Conservation (phyloP, 257 asterid species). For the Osmanthus fragrans region DNA sequence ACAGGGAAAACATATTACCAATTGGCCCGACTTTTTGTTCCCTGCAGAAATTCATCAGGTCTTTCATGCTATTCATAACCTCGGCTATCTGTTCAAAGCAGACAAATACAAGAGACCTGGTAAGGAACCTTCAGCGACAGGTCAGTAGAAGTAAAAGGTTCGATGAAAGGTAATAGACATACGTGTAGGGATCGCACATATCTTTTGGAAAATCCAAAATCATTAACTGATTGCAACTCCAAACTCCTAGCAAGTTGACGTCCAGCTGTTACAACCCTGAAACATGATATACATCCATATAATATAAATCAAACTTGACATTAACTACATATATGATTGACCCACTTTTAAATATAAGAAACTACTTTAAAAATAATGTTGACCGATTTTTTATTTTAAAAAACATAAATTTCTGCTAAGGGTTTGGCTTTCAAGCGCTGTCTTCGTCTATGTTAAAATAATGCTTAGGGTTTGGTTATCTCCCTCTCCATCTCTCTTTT, state of each 20-base stretch:
- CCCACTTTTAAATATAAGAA: too few species aligned
- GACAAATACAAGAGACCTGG: slow-evolving; percentile 11
- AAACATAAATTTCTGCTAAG: too few species aligned
- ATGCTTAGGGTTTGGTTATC: too few species aligned
- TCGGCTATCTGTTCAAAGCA: slow-evolving; percentile 76
- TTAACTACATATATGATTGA: too few species aligned
- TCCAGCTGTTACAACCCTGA: slow-evolving; percentile 91
- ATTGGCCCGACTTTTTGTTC: slow-evolving; percentile 76
- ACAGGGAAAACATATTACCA: slow-evolving; percentile 46
- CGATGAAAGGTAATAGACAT: slow-evolving; percentile 11
- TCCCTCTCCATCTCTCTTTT: too few species aligned
- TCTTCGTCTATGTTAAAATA: too few species aligned
- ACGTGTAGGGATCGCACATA: slow-evolving; percentile 94
- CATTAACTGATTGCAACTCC: slow-evolving; percentile 89
- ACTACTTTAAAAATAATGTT: too few species aligned
- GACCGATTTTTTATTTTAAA: too few species aligned
- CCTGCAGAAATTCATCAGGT: slow-evolving; percentile 84
- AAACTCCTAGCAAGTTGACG: slow-evolving; percentile 93
- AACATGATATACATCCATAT: slow-evolving; percentile 12
- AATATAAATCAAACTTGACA: neutral
- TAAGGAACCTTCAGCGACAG: neutral
- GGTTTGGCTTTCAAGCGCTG: too few species aligned
- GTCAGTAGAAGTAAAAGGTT: neutral
- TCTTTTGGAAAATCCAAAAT: slow-evolving; percentile 94
- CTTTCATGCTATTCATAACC: slow-evolving; percentile 95